A percentile compares a stretch with the other conserved stretches of the same genome.
Evolutionary conservation across 139 green algal genomes (phyloP).

Genomic region (Gonium pectorale): DNA sequence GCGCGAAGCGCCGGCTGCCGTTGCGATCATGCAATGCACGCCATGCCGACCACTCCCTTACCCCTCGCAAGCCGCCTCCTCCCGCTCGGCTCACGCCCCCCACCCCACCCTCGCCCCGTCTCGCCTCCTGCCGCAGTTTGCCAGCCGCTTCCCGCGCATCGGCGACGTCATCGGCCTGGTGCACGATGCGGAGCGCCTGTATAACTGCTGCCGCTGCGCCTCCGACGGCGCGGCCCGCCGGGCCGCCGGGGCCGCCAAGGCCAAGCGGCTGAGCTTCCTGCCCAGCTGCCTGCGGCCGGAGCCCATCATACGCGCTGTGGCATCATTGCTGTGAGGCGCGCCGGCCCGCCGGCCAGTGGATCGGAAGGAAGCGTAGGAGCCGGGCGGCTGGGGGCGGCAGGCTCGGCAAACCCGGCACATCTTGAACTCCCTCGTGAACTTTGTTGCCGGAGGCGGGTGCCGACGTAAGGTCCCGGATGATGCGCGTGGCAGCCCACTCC

Average conservation of each 20-base stretch:
- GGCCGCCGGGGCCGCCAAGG: not conserved
- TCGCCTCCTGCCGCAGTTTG: not conserved
- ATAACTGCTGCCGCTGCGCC: not conserved
- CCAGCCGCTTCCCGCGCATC: not conserved
- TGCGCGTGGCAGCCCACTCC: too few relatives aligned
- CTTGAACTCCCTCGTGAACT: too few relatives aligned
- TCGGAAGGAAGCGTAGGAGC: too few relatives aligned
- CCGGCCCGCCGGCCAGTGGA: too few relatives aligned
- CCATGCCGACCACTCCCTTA: not conserved
- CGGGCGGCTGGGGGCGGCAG: too few relatives aligned
- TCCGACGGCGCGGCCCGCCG: not conserved
- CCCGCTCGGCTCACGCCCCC: not conserved
- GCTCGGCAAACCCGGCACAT: too few relatives aligned
- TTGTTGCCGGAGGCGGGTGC: too few relatives aligned
- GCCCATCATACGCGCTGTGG: too few relatives aligned
- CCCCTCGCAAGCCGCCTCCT: not conserved
- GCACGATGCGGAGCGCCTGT: not conserved
- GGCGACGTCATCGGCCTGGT: not conserved
- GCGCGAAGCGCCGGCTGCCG: too few relatives aligned
- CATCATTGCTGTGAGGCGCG: too few relatives aligned
- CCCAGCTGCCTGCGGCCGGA: not conserved
- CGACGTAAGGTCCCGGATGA: too few relatives aligned
- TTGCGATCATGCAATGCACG: too few relatives aligned
- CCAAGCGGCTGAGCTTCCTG: not conserved
- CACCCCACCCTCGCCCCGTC: not conserved